A percentile compares a stretch with the other conserved stretches of the same genome.
Conservation (phyloP, 2,329 filamentous ascomycete species). For the Alternaria tenuissima region DNA sequence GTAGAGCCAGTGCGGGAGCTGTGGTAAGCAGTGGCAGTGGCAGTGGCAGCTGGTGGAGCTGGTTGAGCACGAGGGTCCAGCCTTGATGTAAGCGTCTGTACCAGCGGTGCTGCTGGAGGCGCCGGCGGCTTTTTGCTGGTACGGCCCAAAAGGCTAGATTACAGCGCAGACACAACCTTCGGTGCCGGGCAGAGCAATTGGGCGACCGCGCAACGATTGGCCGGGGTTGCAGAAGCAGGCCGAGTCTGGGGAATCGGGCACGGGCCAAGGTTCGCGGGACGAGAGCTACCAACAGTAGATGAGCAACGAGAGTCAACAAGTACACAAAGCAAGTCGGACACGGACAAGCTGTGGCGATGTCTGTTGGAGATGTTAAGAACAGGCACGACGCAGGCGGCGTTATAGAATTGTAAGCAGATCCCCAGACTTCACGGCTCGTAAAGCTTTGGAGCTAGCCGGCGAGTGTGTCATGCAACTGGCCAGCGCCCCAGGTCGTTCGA, state of each 20-base stretch:
- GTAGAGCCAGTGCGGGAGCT: conserved; percentile 16
- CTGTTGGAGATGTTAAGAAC: conserved; percentile 5
- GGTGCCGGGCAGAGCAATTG: conserved; percentile 36
- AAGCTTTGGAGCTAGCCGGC: conserved; percentile 15
- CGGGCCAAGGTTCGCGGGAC: conserved; percentile 26
- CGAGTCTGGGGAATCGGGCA: conserved; percentile 24
- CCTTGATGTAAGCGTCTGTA: conserved; percentile 23
- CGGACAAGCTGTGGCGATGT: conserved; percentile 28
- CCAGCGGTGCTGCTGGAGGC: conserved; percentile 26
- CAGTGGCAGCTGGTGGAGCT: conserved; percentile 15
- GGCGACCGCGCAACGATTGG: conserved; percentile 41
- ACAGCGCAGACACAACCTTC: conserved; percentile 39
- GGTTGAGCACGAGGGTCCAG: conserved; percentile 22
- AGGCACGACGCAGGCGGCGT: conserved; percentile 23
- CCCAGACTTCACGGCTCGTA: conserved; percentile 37
- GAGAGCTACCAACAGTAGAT: conserved; percentile 5
- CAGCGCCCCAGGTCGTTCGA: conserved; percentile 26
- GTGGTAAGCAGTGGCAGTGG: conserved; percentile 14
- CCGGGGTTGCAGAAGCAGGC: conserved; percentile 14
- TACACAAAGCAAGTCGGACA: conserved; percentile 10
- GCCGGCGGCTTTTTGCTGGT: conserved; percentile 29
- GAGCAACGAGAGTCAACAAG: conserved; percentile 4
- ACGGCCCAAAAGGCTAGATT: conserved; percentile 33
- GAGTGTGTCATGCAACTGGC: conserved; percentile 38
- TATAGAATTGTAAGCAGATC: conserved; percentile 40